Conservation (phyloP, 768 basidiomycete genomes). For the Trametes cinnabarina region DNA sequence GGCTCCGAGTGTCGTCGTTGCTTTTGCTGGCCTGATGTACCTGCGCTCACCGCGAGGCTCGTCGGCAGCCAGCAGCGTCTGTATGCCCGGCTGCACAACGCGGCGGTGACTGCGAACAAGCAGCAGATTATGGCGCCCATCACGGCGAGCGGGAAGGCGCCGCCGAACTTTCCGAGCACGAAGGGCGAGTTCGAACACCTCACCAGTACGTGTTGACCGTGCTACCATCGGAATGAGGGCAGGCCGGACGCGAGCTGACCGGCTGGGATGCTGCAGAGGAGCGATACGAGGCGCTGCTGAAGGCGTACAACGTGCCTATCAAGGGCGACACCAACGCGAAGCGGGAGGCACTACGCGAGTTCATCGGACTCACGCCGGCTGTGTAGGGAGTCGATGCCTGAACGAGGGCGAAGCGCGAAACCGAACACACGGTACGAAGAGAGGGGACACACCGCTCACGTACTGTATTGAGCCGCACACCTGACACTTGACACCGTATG, state of each 20-base stretch:
- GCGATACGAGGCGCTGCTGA: conserved; percentile 39
- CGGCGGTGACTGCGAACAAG: conserved; percentile 34
- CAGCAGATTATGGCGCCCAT: conserved; percentile 31
- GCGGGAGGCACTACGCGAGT: conserved; percentile 37
- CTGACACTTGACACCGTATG: no score
- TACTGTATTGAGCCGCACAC: no score
- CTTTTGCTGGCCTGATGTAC: no score
- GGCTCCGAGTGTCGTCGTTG: no score
- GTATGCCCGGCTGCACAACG: conserved; percentile 37
- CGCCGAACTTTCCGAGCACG: conserved; percentile 35
- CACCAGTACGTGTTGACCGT: conserved; percentile 36
- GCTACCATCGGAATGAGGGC: not conserved
- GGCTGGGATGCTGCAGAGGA: conserved; percentile 32
- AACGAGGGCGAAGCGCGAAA: no score
- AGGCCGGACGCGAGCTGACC: not conserved
- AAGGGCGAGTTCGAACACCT: conserved; percentile 46
- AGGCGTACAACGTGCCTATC: conserved; percentile 33
- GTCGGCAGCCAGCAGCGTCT: conserved; percentile 37
- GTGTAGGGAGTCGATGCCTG: not conserved
- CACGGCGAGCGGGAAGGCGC: conserved; percentile 35
- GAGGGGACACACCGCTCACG: no score
- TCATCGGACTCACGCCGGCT: conserved; percentile 35
- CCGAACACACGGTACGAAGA: no score
- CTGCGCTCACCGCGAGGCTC: no score
- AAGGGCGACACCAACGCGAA: conserved; percentile 42